Base-by-base conservation (phyloP, 192 early-diverging fungal genomes). In the Backusella psychrophila region DNA sequence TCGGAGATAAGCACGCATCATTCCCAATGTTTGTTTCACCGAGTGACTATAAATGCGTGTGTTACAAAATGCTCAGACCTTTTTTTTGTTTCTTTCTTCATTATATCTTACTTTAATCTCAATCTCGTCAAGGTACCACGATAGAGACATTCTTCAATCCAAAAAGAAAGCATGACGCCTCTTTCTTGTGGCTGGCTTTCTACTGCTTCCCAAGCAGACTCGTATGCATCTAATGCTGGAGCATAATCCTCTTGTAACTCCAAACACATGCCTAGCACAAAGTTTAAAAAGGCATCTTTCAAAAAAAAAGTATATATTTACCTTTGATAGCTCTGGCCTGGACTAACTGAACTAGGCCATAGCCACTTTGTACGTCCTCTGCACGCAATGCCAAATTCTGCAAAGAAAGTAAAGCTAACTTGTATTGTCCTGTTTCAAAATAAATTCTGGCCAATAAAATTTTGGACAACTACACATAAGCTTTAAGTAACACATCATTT, bases 281-380 rank as follows among this genome's bases (percentile, higher is more conserved):
- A 49, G 44, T 49, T n/a, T 5, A 49, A 49, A 19, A 49, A 19
- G 44, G 44, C 3, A 49, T 19, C 44, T 19, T 49, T 49, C 44
- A 56, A 59, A 59, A 59, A 59, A 63, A 63, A 23, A 63, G 3
- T 33, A 33, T 4, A 52, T 3, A 52, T 1, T 68, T 75, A 75
- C 84, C 92, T 74, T 86, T 90, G 79, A 92, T 87, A 23, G 87
- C 84, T 75, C 87, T 78, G 65, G 84, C 84, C 63, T 85, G 81
- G 53, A 90, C 79, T 26, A 89, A 76, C 41, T 92, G 75, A 53
- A 88, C 88, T 76, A 89, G 85, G 11, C 75, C 81, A 74, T 93
- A 92, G 11, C 86, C 91, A 6, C 84, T 70, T 3, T 77, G 66
- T 36, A 84, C 26, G 6, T 78, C 75, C 34, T 77, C 73, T 39